These are phyloP conservation scores for Aspergillus sp. DNA, from an alignment of 2,329 filamentous ascomycete genomes.

Conservation along the genomic window DNA sequence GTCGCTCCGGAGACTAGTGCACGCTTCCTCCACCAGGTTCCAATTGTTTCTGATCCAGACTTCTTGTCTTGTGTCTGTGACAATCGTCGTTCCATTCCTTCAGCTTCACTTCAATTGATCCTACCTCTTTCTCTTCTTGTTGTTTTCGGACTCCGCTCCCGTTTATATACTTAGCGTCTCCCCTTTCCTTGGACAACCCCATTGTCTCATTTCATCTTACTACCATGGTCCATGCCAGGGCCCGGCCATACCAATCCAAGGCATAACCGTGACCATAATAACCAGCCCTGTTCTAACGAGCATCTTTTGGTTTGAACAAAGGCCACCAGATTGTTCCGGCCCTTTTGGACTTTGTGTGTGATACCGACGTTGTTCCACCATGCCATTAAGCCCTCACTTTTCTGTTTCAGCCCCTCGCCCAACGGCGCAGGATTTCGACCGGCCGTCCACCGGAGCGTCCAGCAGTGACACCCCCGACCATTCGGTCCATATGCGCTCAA, in stretches of 20 bases:
- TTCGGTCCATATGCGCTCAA: slow-evolving; percentile 34
- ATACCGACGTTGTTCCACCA: slow-evolving; percentile 6
- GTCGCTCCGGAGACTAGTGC: slow-evolving; percentile 4
- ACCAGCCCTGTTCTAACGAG: neutral
- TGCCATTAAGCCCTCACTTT: slow-evolving; percentile 15
- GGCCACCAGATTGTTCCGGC: neutral
- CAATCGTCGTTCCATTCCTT: slow-evolving; percentile 14
- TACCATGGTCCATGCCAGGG: slow-evolving; percentile 18
- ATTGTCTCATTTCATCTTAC: slow-evolving; percentile 4
- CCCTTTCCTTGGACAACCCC: slow-evolving; percentile 1
- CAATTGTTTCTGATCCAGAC: slow-evolving; percentile 11
- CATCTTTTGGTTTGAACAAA: neutral
- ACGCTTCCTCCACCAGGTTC: slow-evolving; percentile 7
- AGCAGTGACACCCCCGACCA: slow-evolving; percentile 34
- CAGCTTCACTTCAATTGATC: slow-evolving; percentile 5
- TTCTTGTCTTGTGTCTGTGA: slow-evolving; percentile 6
- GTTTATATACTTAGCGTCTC: slow-evolving; percentile 5
- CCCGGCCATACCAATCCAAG: slow-evolving; percentile 14
- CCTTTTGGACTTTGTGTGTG: slow-evolving; percentile 1
- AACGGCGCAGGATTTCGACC: slow-evolving; percentile 25
- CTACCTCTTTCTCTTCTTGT: neutral
- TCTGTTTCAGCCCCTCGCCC: slow-evolving; percentile 12
- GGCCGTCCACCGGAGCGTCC: slow-evolving; percentile 32
- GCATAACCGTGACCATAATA: slow-evolving; percentile 14
- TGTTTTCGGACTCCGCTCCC: slow-evolving; percentile 6